Percentiles rank a stretch among this genome's conserved stretches.
Evolutionary conservation across 768 basidiomycete genomes (phyloP).

Genomic region (Termitomyces sp.): DNA sequence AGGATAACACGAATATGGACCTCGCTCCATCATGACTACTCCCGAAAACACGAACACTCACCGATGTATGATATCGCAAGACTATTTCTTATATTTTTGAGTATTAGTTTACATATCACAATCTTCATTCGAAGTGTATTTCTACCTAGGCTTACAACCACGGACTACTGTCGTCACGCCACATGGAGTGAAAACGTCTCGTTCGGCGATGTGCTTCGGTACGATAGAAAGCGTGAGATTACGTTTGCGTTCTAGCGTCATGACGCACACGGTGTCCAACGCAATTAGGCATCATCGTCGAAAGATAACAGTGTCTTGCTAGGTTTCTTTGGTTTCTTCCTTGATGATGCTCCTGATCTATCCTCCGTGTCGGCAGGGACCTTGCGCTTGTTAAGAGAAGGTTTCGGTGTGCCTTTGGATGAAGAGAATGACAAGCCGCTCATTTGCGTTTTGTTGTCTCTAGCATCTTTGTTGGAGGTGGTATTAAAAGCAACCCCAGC

Average conservation of each 20-base stretch:
- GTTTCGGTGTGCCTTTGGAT: slow-evolving; percentile 23
- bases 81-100: background rate
- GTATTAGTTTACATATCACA: background rate
- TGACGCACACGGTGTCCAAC: background rate
- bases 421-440: slow-evolving; percentile 43
- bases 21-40: background rate
- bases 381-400: slow-evolving; percentile 35
- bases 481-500: slow-evolving; percentile 2
- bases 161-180: no score
- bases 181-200: background rate
- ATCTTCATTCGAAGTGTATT: background rate
- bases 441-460: slow-evolving; percentile 16
- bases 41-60: background rate
- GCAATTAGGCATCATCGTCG: slow-evolving; percentile 46
- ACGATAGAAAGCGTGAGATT: background rate
- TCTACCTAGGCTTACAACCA: background rate
- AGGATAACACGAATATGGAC: background rate
- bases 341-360: slow-evolving; percentile 26
- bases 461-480: slow-evolving; percentile 5
- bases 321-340: slow-evolving; percentile 54
- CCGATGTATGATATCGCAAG: background rate
- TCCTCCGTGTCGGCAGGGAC: slow-evolving; percentile 23
- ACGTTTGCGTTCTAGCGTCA: background rate
- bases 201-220: background rate
- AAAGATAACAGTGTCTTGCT: slow-evolving; percentile 52